phyloP scores from a whole-genome alignment of 2,329 filamentous ascomycete genomes.

The Botrytis pseudocinerea region DNA sequence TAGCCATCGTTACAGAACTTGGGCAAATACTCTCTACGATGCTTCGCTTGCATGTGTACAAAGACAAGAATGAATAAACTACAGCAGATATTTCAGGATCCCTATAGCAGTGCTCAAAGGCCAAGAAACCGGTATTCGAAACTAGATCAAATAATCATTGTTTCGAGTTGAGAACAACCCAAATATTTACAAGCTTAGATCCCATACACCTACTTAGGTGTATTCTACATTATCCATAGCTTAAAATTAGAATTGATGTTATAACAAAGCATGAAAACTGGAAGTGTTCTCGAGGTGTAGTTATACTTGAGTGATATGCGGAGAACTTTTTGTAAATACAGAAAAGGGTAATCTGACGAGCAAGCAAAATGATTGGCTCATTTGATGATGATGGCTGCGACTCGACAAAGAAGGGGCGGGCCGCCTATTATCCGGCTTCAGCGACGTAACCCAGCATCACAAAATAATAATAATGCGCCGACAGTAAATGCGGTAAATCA shows the following conservation, averaged over 20 bases:
- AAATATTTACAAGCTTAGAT: too few species aligned
- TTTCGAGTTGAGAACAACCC: too few species aligned
- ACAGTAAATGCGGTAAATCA: constrained; percentile 6
- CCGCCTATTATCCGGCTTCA: constrained; percentile 20
- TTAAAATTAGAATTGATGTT: too few species aligned
- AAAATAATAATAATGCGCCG: constrained; percentile 11
- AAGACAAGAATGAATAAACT: background rate
- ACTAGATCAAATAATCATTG: too few species aligned
- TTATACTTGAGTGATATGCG: background rate
- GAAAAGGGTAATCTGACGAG: background rate
- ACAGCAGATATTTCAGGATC: background rate
- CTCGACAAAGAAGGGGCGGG: constrained; percentile 12
- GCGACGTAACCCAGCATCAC: constrained; percentile 18
- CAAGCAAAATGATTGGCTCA: constrained; percentile 8
- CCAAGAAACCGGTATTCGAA: too few species aligned
- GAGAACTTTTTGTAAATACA: background rate
- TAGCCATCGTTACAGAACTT: background rate
- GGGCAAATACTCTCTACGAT: background rate
- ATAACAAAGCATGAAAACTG: too few species aligned
- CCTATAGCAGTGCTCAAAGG: background rate
- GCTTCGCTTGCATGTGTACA: background rate
- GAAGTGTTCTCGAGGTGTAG: background rate
- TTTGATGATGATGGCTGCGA: background rate
- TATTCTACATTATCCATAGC: too few species aligned
- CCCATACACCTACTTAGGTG: too few species aligned